These are phyloP conservation scores for Penicillium brasilianum DNA, from an alignment of 2,329 filamentous ascomycete genomes.

Conservation along the genomic window DNA sequence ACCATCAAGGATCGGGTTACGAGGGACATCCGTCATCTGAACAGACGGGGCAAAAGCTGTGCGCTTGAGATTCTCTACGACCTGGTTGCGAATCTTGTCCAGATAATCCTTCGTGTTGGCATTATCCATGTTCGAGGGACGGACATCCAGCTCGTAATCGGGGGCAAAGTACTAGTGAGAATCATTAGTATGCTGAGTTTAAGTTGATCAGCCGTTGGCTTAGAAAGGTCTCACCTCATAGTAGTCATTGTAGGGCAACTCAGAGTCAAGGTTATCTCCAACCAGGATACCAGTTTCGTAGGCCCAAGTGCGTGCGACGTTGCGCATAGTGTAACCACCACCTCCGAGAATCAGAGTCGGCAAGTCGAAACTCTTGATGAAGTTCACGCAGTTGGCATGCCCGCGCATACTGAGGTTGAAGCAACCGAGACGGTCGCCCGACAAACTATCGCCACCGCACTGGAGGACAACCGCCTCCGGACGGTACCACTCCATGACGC, in stretches of 20 bases:
- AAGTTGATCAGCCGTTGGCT: neutral
- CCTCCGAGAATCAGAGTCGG: slow-evolving; percentile 70
- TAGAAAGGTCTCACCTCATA: slow-evolving; percentile 64
- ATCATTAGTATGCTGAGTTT: slow-evolving; percentile 31
- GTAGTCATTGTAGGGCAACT: slow-evolving; percentile 96
- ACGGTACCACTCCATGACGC: slow-evolving; percentile 71
- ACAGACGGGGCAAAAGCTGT: slow-evolving; percentile 67
- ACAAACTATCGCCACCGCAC: slow-evolving; percentile 70
- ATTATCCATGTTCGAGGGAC: slow-evolving; percentile 74
- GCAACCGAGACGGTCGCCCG: slow-evolving; percentile 69
- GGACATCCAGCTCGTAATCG: slow-evolving; percentile 71
- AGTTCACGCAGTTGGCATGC: slow-evolving; percentile 72
- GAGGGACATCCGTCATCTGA: slow-evolving; percentile 68
- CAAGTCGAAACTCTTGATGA: slow-evolving; percentile 69
- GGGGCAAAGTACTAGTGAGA: slow-evolving; percentile 66
- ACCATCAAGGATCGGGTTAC: slow-evolving; percentile 57
- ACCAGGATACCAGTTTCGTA: slow-evolving; percentile 81
- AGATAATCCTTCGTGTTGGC: slow-evolving; percentile 71
- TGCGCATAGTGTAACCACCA: slow-evolving; percentile 73
- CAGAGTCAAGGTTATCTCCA: slow-evolving; percentile 76
- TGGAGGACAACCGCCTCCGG: slow-evolving; percentile 72
- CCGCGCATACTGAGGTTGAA: slow-evolving; percentile 74
- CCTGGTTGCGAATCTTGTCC: slow-evolving; percentile 68
- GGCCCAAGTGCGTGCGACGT: slow-evolving; percentile 65
- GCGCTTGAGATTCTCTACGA: slow-evolving; percentile 69